phyloP scores from a whole-genome alignment of 441 rosid genomes.

The Cnidoscolus chayamansa region DNA sequence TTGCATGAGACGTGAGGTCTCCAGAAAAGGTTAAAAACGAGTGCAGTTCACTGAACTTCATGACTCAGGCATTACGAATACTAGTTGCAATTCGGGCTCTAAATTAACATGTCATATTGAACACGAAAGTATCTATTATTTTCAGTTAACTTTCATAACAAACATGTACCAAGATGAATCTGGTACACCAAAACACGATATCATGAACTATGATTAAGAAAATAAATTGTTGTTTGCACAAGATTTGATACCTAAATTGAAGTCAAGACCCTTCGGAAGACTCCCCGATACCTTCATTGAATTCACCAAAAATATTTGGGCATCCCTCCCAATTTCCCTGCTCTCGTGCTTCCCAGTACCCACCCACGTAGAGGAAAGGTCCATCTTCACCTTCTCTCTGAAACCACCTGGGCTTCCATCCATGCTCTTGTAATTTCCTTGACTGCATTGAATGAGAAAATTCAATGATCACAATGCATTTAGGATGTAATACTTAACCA shows the following conservation, averaged over 20 bases:
- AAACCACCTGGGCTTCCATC: slow-evolving; percentile 97
- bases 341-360: slow-evolving; percentile 93
- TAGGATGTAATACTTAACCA: not conserved
- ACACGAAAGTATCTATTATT: not conserved
- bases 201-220: not conserved
- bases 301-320: slow-evolving; percentile 75
- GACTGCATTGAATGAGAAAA: slow-evolving; percentile 45
- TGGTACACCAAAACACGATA: not conserved
- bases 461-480: not conserved
- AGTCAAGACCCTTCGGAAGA: slow-evolving; percentile 33
- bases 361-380: slow-evolving; percentile 59
- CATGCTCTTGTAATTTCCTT: slow-evolving; percentile 80
- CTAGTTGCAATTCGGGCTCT: not conserved
- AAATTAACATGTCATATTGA: not conserved
- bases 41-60: not conserved
- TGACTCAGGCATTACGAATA: not conserved
- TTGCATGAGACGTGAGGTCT: not conserved
- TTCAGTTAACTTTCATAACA: not conserved
- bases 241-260: slow-evolving; percentile 27
- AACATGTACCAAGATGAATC: not conserved
- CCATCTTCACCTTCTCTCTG: slow-evolving; percentile 51
- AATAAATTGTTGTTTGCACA: not conserved
- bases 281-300: slow-evolving; percentile 42
- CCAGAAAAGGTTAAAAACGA: not conserved
- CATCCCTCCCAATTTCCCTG: slow-evolving; percentile 68